Conservation (phyloP, 345 rosid species). For the Zanthoxylum bungeanum region DNA sequence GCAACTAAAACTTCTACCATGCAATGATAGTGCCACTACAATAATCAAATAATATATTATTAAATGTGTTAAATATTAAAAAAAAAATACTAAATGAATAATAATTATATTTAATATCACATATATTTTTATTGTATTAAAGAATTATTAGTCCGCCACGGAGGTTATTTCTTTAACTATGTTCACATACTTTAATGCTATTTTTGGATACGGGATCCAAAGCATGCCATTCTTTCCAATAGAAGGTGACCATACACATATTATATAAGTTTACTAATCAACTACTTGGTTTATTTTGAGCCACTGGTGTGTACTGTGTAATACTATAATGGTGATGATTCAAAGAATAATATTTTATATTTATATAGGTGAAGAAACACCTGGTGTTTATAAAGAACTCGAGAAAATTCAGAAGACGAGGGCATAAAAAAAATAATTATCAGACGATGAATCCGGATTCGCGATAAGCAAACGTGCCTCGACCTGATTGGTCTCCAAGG, state of each 20-base stretch:
- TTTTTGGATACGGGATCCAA: conserved; percentile 25
- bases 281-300: neutral
- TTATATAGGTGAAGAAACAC: conserved; percentile 2
- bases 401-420: conserved; percentile 14
- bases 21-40: too few relatives aligned
- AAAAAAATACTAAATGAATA: too few relatives aligned
- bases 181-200: neutral
- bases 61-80: too few relatives aligned
- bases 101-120: too few relatives aligned
- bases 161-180: neutral
- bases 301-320: too few relatives aligned
- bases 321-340: neutral
- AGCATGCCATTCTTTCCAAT: conserved; percentile 8
- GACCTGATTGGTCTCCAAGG: conserved; percentile 4
- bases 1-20: too few relatives aligned
- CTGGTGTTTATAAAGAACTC: conserved; percentile 15
- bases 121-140: too few relatives aligned
- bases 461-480: conserved; percentile 12
- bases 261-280: too few relatives aligned
- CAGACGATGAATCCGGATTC: neutral
- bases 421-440: neutral
- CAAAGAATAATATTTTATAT: neutral
- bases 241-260: conserved; percentile 5
- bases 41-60: too few relatives aligned
- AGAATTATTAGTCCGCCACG: too few relatives aligned